A percentile compares a stretch with the other conserved stretches of the same genome.
phyloP scores from a whole-genome alignment of 2,329 filamentous ascomycete genomes.

The Fusarium penzigii region DNA sequence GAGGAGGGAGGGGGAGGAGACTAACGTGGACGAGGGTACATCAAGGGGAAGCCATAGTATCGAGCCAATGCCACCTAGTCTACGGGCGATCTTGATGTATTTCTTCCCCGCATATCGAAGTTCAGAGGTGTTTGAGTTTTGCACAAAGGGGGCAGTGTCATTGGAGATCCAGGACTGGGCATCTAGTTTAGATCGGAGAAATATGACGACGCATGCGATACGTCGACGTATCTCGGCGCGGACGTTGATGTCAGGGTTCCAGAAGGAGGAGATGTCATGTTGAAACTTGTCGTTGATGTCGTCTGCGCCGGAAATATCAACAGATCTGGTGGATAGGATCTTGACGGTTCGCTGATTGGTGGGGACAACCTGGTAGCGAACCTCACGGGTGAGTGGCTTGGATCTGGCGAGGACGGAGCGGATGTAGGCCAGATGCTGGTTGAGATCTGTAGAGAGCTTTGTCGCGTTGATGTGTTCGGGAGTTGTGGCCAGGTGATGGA shows the following conservation, averaged over 20 bases:
- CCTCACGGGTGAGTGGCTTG: conserved; percentile 29
- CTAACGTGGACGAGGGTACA: conserved; percentile 37
- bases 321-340: conserved; percentile 23
- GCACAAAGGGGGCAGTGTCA: conserved; percentile 20
- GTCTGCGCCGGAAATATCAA: conserved; percentile 15
- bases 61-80: conserved; percentile 31
- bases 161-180: conserved; percentile 19
- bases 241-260: conserved; percentile 17
- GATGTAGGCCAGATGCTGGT: conserved; percentile 29
- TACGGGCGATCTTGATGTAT: conserved; percentile 36
- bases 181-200: conserved; percentile 31
- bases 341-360: conserved; percentile 35
- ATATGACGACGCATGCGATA: conserved; percentile 32
- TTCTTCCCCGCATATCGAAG: conserved; percentile 35
- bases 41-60: conserved; percentile 35
- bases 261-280: conserved; percentile 26
- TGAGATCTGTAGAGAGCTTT: conserved; percentile 25
- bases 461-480: conserved; percentile 24
- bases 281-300: conserved; percentile 12
- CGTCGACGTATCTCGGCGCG: conserved; percentile 31
- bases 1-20: neutral
- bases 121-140: conserved; percentile 26
- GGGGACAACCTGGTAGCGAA: conserved; percentile 32
- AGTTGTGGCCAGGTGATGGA: conserved; percentile 22
- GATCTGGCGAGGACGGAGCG: conserved; percentile 30